These are phyloP conservation scores for Blastobotrys ciferrii DNA, from an alignment of 1,139 yeast genomes.

Conservation along the genomic window DNA sequence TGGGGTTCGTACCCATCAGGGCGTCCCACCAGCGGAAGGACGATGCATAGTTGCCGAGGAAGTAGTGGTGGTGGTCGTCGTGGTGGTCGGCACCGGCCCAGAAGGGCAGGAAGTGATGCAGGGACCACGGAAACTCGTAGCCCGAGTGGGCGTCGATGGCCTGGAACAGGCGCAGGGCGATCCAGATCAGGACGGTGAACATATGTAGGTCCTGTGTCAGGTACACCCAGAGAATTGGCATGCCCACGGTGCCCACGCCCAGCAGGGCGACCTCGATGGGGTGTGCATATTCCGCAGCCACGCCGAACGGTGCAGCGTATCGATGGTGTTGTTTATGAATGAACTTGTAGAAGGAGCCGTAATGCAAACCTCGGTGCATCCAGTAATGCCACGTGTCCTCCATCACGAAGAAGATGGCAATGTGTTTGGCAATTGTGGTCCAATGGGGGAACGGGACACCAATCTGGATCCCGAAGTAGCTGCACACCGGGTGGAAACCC, in stretches of 20 bases:
- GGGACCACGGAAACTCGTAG: slow-evolving; percentile 94
- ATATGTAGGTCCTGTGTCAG: slow-evolving; percentile 70
- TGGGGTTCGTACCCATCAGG: slow-evolving; percentile 56
- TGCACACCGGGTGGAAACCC: slow-evolving; percentile 92
- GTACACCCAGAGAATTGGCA: slow-evolving; percentile 72
- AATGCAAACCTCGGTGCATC: slow-evolving; percentile 86
- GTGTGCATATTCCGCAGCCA: slow-evolving; percentile 96
- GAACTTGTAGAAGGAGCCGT: slow-evolving; percentile 82
- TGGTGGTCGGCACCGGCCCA: slow-evolving; percentile 99
- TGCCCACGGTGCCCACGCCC: slow-evolving; percentile 93
- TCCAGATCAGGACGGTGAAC: slow-evolving; percentile 84
- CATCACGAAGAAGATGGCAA: slow-evolving; percentile 70
- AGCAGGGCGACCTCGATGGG: slow-evolving; percentile 83
- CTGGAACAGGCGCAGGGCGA: slow-evolving; percentile 80
- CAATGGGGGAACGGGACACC: slow-evolving; percentile 77
- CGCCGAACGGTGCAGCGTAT: slow-evolving; percentile 95
- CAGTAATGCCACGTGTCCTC: slow-evolving; percentile 97
- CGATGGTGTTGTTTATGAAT: slow-evolving; percentile 96
- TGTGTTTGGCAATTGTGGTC: slow-evolving; percentile 59
- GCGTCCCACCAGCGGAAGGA: slow-evolving; percentile 95
- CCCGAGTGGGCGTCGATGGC: slow-evolving; percentile 98
- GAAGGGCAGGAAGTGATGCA: slow-evolving; percentile 84
- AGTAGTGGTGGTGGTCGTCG: slow-evolving; percentile 92
- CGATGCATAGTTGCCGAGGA: slow-evolving; percentile 89
- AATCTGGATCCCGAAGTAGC: slow-evolving; percentile 67